Percentiles rank a stretch among this genome's conserved stretches.
Evolutionary conservation across 805 yeast species (phyloP).

Genomic region (Myxozyma neglecta): DNA sequence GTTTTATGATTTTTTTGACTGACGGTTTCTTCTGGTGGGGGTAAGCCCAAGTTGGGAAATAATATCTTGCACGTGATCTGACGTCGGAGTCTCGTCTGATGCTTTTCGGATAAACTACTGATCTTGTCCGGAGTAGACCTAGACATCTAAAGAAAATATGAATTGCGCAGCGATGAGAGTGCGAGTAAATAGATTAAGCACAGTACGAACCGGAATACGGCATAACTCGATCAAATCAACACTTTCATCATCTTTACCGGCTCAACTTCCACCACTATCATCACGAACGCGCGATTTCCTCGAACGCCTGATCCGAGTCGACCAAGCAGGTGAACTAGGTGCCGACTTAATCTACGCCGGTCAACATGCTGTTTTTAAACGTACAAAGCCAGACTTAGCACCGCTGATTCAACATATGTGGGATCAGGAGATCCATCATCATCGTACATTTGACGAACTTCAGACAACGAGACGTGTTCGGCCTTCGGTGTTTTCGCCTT

Average conservation of each 20-base stretch:
- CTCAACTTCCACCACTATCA: constrained; percentile 19
- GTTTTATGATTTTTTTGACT: background rate
- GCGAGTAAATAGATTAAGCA: no score
- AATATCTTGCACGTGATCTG: no score
- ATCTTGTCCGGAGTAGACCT: background rate
- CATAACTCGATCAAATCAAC: background rate
- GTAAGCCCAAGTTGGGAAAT: no score
- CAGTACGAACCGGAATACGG: background rate
- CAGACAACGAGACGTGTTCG: constrained; percentile 79
- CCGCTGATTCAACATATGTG: constrained; percentile 92
- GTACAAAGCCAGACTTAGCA: constrained; percentile 69
- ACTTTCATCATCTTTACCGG: background rate
- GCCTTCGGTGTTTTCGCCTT: constrained; percentile 87
- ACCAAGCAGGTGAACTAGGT: constrained; percentile 97
- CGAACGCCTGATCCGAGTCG: constrained; percentile 63
- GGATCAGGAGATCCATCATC: constrained; percentile 96
- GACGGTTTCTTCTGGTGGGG: background rate
- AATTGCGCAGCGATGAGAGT: background rate
- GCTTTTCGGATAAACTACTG: background rate
- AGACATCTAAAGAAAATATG: background rate
- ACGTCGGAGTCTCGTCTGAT: background rate
- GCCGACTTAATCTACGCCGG: constrained; percentile 93
- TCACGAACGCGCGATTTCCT: constrained; percentile 19
- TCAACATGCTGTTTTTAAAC: constrained; percentile 73
- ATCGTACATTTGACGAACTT: constrained; percentile 73